Conservation (phyloP, 768 basidiomycete genomes). For the Suillus lakei region DNA sequence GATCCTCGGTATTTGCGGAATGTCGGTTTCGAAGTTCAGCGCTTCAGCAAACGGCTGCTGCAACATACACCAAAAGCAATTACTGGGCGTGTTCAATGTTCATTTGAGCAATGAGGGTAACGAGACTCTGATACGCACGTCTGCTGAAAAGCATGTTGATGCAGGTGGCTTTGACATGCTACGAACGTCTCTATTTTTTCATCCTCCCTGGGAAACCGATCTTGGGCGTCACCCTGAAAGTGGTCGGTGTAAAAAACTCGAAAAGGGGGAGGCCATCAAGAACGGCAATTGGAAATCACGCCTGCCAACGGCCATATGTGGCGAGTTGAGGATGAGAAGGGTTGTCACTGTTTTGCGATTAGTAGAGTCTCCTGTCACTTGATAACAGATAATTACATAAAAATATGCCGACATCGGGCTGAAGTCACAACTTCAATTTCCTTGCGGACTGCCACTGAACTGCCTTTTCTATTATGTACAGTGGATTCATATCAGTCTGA, state of each 20-base stretch:
- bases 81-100: background rate
- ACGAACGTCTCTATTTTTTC: background rate
- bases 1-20: background rate
- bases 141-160: background rate
- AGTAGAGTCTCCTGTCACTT: background rate
- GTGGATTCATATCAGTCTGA: background rate
- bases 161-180: background rate
- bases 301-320: background rate
- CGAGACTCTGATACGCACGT: background rate
- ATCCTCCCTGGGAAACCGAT: background rate
- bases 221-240: background rate
- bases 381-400: constrained; percentile 1
- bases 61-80: background rate
- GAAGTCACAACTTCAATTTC: background rate
- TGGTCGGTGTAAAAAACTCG: background rate
- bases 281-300: background rate
- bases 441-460: background rate
- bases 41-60: background rate
- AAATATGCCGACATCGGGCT: background rate
- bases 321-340: background rate
- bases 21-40: background rate
- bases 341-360: background rate
- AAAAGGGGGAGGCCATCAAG: background rate
- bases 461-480: background rate
- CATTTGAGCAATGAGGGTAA: background rate